Evolutionary conservation across 2,329 filamentous ascomycete genomes (phyloP), one percentile per base, ranked within the genome.

Genomic region (Byssothecium circinans): DNA sequence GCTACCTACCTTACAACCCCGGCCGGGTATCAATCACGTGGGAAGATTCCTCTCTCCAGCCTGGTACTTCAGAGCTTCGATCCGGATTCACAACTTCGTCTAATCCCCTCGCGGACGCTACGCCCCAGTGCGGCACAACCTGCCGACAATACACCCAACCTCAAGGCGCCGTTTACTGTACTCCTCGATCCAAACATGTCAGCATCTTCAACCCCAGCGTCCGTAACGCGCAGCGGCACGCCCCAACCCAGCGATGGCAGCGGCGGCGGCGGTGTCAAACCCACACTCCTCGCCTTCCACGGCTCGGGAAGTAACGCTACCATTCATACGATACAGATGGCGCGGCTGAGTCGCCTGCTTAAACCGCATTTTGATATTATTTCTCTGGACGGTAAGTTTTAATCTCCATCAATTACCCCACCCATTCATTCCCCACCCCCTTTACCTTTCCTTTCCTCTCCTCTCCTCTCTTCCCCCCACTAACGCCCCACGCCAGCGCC

Each of bases 201-300:
- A n/a, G n/a, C n/a, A n/a, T n/a, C n/a, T n/a, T n/a, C n/a, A n/a
- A n/a, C n/a, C n/a, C n/a, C n/a, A n/a, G n/a, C n/a, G n/a, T n/a
- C n/a, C n/a, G n/a, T n/a, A 25, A 14, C 20, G 1, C 7, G 41
- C 19, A 30, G n/a, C 42, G 10, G 23, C 10, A 25, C 23, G 6
- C 23, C 23, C 10, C 10, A 10, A 10, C 23, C 23, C 23, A 25
- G 23, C 23, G 23, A 25, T 5, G 10, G 6, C 23, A 10, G 29
- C 23, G 10, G 23, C 23, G 23, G 10, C 6, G 10, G 6, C 23
- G 23, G 29, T n/a, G n/a, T 37, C n/a, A 70, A 69, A 40, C 65
- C 68, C 1, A 68, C 62, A 1, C 33, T 71, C 12, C 62, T 71
- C 10, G 58, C 65, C 17, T 69, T 71, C 55, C 69, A 71, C 42